Base-by-base conservation (phyloP, 257 asterid species). In the Solanum etuberosum region DNA sequence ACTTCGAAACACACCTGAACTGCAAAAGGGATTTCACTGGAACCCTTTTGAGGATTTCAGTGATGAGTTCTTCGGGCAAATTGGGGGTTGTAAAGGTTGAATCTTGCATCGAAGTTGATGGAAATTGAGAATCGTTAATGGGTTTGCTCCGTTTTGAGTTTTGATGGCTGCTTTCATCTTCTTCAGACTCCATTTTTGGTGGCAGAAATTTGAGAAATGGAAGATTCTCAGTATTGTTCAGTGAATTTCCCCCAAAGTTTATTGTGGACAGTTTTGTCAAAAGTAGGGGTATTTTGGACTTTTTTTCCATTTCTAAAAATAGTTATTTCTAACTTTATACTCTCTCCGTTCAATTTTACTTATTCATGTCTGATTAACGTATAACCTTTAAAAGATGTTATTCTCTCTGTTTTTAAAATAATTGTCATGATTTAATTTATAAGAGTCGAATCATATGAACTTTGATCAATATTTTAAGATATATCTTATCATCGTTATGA, bases 41-140 rank as follows among this genome's bases (percentile, higher is more conserved):
- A 32, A 93, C 90, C 84, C 93, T 88, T 29, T 86, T 16, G 65
- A 93, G 92, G 73, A 94, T 90, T 63, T 92, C 95, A n/a, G 72
- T 15, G 23, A 91, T 89, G 86, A 93, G 59, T 81, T 94, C 97
- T 81, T 84, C 34, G 3, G 93, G 96, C 35, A 94, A 91, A 27
- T 13, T 16, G 29, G 16, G 61, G n/a, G 11, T 4, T 77, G 23
- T 40, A 12, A 77, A 77, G 59, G 7, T 7, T 77, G 63, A 77
- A 77, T 77, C 84, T 42, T 42, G 63, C 84, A 77, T 42, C 31
- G 63, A 77, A 42, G 25, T 42, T 40, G 63, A 42, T 25, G 37
- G 63, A 77, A 13, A 14, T 14, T 77, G 63, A 13, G 63, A 42
- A 5, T 25, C 1, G n/a, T 4, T 7, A 4, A 3, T 42, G 38